Conservation (phyloP, 257 asterid species). For the Apocynum venetum region DNA sequence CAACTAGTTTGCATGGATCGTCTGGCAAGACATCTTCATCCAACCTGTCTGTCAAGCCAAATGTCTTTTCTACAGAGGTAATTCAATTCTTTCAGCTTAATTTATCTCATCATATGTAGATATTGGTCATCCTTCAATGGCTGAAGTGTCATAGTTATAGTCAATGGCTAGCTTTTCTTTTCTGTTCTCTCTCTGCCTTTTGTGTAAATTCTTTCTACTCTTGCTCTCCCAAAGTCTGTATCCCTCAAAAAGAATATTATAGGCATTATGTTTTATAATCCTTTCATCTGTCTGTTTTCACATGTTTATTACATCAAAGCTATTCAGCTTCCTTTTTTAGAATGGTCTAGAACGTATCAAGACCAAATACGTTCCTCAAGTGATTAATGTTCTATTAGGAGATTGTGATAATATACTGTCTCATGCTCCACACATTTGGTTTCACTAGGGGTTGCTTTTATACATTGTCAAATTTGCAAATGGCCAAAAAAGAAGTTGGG, state of each 20-base stretch:
- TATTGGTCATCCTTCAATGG: neutral
- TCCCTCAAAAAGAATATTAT: neutral
- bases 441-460: neutral
- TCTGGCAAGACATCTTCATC: slow-evolving; percentile 32
- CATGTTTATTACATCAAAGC: neutral
- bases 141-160: neutral
- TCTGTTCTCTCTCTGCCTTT: slow-evolving; percentile 1
- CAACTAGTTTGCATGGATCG: slow-evolving; percentile 29
- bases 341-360: neutral
- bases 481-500: neutral
- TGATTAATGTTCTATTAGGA: neutral
- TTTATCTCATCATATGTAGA: neutral
- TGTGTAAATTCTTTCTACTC: neutral
- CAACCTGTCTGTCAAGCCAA: slow-evolving; percentile 26
- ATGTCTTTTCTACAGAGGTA: slow-evolving; percentile 52
- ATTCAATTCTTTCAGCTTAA: slow-evolving; percentile 3
- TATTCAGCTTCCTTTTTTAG: neutral
- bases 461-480: neutral
- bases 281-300: neutral
- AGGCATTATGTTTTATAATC: neutral
- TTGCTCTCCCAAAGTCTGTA: neutral
- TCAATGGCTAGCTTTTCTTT: neutral
- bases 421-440: neutral
- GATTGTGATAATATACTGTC: neutral
- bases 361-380: neutral